Evolutionary conservation across 148 eudicot genomes (phyloP).

Genomic region (Chenopodium berlandieri): DNA sequence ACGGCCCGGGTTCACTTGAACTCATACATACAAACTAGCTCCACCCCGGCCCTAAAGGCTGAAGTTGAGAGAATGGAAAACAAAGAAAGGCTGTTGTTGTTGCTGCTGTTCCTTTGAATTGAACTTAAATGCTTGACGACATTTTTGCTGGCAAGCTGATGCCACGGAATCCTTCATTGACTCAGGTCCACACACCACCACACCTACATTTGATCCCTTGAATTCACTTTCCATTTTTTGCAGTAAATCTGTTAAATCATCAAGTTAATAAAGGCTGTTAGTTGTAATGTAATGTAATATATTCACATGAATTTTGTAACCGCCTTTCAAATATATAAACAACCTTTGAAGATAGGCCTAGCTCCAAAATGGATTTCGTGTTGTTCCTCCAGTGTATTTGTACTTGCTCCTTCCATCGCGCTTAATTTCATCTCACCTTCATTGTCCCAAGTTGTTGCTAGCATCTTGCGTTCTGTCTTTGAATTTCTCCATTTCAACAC

Average conservation of each 20-base stretch:
- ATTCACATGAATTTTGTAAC: neutral
- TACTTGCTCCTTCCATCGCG: slow-evolving; percentile 26
- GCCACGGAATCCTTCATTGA: slow-evolving; percentile 75
- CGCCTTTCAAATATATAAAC: neutral
- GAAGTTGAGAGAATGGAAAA: slow-evolving; percentile 71
- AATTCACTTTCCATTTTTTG: slow-evolving; percentile 31
- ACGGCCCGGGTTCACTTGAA: no score
- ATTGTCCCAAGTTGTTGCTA: slow-evolving; percentile 22
- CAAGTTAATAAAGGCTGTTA: neutral
- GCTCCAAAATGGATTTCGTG: slow-evolving; percentile 62
- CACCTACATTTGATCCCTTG: slow-evolving; percentile 50
- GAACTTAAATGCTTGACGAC: slow-evolving; percentile 26
- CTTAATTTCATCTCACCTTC: slow-evolving; percentile 27
- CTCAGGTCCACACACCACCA: slow-evolving; percentile 87
- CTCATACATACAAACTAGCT: no score
- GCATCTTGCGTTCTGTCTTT: slow-evolving; percentile 23
- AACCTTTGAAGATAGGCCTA: slow-evolving; percentile 70
- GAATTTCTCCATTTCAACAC: slow-evolving; percentile 38
- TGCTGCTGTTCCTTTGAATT: slow-evolving; percentile 28
- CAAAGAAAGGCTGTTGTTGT: slow-evolving; percentile 33
- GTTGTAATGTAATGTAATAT: neutral
- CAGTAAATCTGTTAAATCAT: slow-evolving; percentile 48
- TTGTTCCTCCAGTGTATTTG: slow-evolving; percentile 37
- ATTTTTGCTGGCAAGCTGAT: slow-evolving; percentile 42
- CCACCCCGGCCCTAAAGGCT: slow-evolving; percentile 38